Evolutionary conservation across 805 yeast species (phyloP), one percentile per base, ranked within the genome.

Genomic region (Schwanniomyces sp.): DNA sequence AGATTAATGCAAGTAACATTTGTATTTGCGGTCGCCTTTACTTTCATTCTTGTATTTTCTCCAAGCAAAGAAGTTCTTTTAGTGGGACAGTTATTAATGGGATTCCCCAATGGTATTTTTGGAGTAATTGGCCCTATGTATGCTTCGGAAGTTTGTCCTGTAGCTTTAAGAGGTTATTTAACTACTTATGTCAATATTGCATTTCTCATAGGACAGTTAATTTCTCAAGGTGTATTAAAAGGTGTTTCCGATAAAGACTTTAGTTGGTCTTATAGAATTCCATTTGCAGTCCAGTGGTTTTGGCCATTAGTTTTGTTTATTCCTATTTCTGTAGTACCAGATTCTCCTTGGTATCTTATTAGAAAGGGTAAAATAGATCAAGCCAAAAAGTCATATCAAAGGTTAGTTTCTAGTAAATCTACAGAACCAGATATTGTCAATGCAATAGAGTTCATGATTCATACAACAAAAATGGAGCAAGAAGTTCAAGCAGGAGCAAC

Each of bases 341-440:
- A 74, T 62, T 72, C 78, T 8, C 79, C 79, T 45, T 69, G 78
- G 64, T 74, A 77, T 76, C 64, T 70, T 51, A 74, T 75, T 30
- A 65, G 66, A 50, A 70, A 68, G 43, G 75, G 74, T n/a, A 59
- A 63, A 51, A 64, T 74, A 69, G 78, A 72, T 14, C 75, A 73
- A 28, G 74, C 74, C 37, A 74, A 70, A 49, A 36, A 48, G 2
- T 64, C 72, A 49, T 73, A 75, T 41, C 74, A 75, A 25, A 51
- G 52, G 14, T 57, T 73, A 38, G 72, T 69, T 52, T 73, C 75
- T 41, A 54, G 66, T n/a, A 76, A 77, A 59, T 61, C 74, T 53
- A 61, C 63, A 16, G 39, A 36, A 16, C 5, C 39, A 14, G 11
- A 11, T 16, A 36, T 36, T 10, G 16, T 12, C 7, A 16, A 12